Percentiles rank a stretch among this genome's conserved stretches.
phyloP scores from a whole-genome alignment of 202 grass and related monocot genomes.

The Setaria italica region DNA sequence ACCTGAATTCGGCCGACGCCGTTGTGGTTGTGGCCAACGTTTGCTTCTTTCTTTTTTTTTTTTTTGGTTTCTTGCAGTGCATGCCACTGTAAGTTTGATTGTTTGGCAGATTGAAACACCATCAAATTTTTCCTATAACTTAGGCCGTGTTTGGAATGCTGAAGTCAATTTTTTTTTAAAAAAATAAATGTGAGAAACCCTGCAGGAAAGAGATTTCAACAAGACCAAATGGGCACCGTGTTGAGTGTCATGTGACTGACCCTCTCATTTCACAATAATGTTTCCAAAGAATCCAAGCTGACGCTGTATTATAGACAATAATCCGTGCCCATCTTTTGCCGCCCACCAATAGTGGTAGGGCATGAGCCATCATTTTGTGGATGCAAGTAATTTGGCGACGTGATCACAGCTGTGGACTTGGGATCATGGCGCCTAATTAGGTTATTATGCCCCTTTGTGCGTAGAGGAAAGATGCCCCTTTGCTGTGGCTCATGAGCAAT shows the following conservation, averaged over 20 bases:
- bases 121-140: background rate
- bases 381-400: slow-evolving; percentile 20
- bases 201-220: too few species aligned
- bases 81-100: background rate
- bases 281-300: background rate
- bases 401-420: slow-evolving; percentile 7
- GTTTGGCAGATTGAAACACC: background rate
- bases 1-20: background rate
- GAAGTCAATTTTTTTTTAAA: too few species aligned
- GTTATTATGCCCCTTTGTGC: background rate
- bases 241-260: background rate
- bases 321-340: background rate
- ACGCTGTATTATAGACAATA: background rate
- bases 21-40: background rate
- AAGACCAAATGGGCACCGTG: background rate
- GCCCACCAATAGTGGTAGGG: slow-evolving; percentile 32
- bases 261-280: background rate
- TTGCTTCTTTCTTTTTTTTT: background rate
- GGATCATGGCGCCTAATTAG: slow-evolving; percentile 40
- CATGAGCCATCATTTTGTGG: slow-evolving; percentile 33
- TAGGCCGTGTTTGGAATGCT: too few species aligned
- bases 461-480: background rate
- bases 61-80: background rate
- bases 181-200: too few species aligned
- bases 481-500: slow-evolving; percentile 6